Evolutionary conservation across 176 grass and related monocot genomes (phyloP), one percentile per base, ranked within the genome.

Genomic region (Sorghum bicolor): DNA sequence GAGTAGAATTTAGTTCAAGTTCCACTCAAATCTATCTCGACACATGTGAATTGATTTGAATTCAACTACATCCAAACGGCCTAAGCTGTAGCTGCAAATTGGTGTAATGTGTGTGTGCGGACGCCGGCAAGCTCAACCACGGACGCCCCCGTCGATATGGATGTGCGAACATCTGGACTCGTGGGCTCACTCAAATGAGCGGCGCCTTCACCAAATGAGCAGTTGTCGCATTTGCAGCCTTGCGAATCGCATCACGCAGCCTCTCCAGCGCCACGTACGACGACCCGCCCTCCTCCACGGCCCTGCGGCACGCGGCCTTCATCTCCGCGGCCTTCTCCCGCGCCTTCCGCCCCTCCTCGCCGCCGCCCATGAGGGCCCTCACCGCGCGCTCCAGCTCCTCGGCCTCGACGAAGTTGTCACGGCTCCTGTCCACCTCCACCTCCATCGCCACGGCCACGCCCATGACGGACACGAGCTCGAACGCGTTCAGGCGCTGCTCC

Each of bases 401-500:
- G 10, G 85, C 77, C 86, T 40, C 67, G 10, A 89, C 74, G 52
- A 41, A 89, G 72, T 37, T 80, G 78, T 72, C 15, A 26, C 75
- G 20, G n/a, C 17, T 13, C 82, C 33, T 4, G 67, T 84, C 86
- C 29, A 85, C 60, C 9, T 84, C 86, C 29, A 85, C 60, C 9
- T 38, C 1, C 47, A 87, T 32, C 17, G 75, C 78, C 82, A 88
- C 47, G 61, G 19, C 75, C 0, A 92, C 76, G 72, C 90, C 82
- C 13, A 79, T 8, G 24, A 3, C 72, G 47, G 62, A 34, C 32
- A 48, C 88, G 41, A 92, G 33, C 75, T 88, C 64, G 29, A 92
- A 79, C 45, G 85, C 82, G 83, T 95, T 95, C 44, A 95, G 40
- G 47, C 82, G 85, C 85, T 95, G 93, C 79, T 95, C 93, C 20